phyloP scores from a whole-genome alignment of 2,329 filamentous ascomycete genomes.

The Ceratocystis smalleyi region DNA sequence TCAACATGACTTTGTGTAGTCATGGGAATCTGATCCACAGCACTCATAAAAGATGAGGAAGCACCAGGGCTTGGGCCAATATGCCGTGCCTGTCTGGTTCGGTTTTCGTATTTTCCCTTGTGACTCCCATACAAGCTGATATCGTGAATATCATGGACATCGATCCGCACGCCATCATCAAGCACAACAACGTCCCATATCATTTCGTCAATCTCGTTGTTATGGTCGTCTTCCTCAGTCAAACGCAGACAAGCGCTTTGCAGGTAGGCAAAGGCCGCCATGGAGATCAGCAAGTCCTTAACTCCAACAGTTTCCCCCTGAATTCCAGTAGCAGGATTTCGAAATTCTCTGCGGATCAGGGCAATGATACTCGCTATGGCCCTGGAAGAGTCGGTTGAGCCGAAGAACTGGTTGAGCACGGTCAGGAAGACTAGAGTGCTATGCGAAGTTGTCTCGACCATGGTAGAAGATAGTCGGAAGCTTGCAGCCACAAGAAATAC shows the following conservation, averaged over 20 bases:
- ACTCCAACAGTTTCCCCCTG: conserved; percentile 45
- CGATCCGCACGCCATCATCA: conserved; percentile 41
- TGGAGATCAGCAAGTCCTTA: conserved; percentile 43
- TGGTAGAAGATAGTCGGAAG: conserved; percentile 42
- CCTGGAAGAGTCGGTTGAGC: conserved; percentile 52
- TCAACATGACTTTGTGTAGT: conserved; percentile 11
- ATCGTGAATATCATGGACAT: conserved; percentile 28
- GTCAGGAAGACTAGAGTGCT: conserved; percentile 42
- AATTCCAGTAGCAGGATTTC: conserved; percentile 44
- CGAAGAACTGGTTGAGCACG: conserved; percentile 48
- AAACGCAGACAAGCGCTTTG: conserved; percentile 40
- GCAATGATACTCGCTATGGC: conserved; percentile 53
- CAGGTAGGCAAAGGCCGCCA: conserved; percentile 46
- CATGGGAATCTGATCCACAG: conserved; percentile 5
- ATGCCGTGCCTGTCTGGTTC: background rate
- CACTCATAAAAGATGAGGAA: background rate
- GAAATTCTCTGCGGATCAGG: conserved; percentile 47
- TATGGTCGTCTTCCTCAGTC: conserved; percentile 34
- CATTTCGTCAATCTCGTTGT: conserved; percentile 37
- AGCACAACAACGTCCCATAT: conserved; percentile 54
- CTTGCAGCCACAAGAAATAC: conserved; percentile 47
- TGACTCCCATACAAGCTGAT: conserved; percentile 25
- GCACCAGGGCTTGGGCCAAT: background rate
- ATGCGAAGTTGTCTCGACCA: conserved; percentile 39
- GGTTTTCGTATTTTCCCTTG: conserved; percentile 6